Conservation (phyloP, 768 basidiomycete species). For the Mycena belliarum region DNA sequence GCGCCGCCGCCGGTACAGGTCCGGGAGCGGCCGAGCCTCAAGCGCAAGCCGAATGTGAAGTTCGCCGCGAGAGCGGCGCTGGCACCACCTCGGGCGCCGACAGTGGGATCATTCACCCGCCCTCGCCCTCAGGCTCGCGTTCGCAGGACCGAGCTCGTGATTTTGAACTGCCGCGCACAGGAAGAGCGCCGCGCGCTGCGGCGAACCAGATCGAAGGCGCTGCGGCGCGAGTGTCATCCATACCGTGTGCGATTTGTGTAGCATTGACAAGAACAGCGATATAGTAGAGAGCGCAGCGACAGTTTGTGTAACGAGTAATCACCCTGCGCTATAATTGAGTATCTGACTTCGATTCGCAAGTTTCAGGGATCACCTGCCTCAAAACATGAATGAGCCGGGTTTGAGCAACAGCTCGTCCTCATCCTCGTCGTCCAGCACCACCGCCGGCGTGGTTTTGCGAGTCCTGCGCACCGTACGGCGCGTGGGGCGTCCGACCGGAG, state of each 20-base stretch:
- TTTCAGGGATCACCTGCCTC: too few species aligned
- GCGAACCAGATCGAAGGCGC: constrained; percentile 4
- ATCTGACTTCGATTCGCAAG: too few species aligned
- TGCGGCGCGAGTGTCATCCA: constrained; percentile 1
- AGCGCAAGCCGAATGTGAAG: not conserved
- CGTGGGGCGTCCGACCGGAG: constrained; percentile 1
- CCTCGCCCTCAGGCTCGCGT: too few species aligned
- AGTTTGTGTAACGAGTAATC: too few species aligned
- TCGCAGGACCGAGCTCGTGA: too few species aligned
- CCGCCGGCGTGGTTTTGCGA: constrained; percentile 2
- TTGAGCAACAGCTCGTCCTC: constrained; percentile 29
- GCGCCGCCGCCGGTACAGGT: not conserved
- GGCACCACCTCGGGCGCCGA: too few species aligned
- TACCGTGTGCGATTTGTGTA: too few species aligned
- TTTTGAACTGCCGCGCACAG: not conserved
- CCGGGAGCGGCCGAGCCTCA: not conserved
- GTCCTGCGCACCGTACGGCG: not conserved
- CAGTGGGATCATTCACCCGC: too few species aligned
- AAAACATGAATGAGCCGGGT: constrained; percentile 18
- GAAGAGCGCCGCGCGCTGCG: not conserved
- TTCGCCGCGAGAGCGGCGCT: not conserved
- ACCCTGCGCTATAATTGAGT: too few species aligned
- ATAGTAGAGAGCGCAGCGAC: too few species aligned
- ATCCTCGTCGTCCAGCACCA: constrained; percentile 17
- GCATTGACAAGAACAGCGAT: too few species aligned